Evolutionary conservation across 2,329 filamentous ascomycete genomes (phyloP).

Genomic region (Coniochaeta pulveracea): DNA sequence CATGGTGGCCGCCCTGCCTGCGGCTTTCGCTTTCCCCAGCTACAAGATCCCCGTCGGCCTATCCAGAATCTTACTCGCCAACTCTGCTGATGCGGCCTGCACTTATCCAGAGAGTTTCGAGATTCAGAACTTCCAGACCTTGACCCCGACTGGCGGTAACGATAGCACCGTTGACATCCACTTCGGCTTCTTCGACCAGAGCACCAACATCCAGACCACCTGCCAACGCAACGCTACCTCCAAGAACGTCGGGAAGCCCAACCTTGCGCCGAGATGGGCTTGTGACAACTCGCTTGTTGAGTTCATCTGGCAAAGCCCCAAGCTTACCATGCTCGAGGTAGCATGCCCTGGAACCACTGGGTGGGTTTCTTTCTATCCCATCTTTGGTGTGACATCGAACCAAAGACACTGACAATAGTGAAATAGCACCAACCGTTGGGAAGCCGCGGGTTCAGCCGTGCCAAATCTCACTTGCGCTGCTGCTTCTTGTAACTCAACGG

Average conservation of each 20-base stretch:
- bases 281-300: constrained; percentile 28
- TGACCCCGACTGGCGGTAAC: constrained; percentile 18
- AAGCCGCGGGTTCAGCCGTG: constrained; percentile 10
- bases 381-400: not conserved
- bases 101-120: constrained; percentile 25
- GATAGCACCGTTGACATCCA: constrained; percentile 18
- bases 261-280: constrained; percentile 24
- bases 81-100: too few relatives aligned
- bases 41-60: constrained; percentile 9
- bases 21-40: constrained; percentile 8
- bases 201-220: constrained; percentile 25
- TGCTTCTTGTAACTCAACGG: too few relatives aligned
- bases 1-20: constrained; percentile 6
- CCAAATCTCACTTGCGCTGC: constrained; percentile 8
- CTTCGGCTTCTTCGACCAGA: constrained; percentile 29
- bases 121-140: constrained; percentile 23
- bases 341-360: constrained; percentile 22
- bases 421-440: constrained; percentile 6
- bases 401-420: not conserved
- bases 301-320: constrained; percentile 28
- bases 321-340: constrained; percentile 31
- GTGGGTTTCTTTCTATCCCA: constrained; percentile 7
- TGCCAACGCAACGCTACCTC: constrained; percentile 34
- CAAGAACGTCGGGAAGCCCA: constrained; percentile 18
- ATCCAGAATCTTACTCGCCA: constrained; percentile 10